Conservation (phyloP, 352 stramenopile species). For the Globisporangium yorkense region DNA sequence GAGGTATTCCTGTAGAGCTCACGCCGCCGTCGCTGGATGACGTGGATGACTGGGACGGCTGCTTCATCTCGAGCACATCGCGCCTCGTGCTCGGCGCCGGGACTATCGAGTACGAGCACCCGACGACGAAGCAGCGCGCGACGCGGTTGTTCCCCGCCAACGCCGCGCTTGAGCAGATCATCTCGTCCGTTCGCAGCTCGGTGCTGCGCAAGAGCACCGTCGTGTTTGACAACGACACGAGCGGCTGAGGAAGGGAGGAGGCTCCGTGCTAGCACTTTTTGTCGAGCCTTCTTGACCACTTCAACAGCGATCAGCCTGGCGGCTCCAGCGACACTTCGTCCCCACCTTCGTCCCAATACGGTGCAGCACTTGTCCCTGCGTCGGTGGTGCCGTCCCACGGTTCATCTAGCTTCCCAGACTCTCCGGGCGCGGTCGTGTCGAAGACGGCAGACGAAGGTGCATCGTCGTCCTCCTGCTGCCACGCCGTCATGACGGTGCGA, state of each 20-base stretch:
- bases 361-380: too few species aligned
- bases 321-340: neutral
- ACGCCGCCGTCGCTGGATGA: slow-evolving; percentile 43
- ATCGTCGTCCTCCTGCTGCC: slow-evolving; percentile 10
- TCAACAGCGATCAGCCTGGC: neutral
- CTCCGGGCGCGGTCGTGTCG: neutral
- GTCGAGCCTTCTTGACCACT: too few species aligned
- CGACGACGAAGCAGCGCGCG: slow-evolving; percentile 18
- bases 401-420: neutral
- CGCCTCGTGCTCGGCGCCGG: slow-evolving; percentile 59
- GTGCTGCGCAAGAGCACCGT: slow-evolving; percentile 48
- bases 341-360: neutral
- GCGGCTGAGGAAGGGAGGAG: neutral
- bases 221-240: slow-evolving; percentile 34
- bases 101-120: slow-evolving; percentile 45
- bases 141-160: slow-evolving; percentile 29
- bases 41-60: slow-evolving; percentile 60
- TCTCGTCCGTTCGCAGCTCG: slow-evolving; percentile 30
- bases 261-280: too few species aligned
- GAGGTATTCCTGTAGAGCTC: slow-evolving; percentile 48
- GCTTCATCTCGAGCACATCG: slow-evolving; percentile 83
- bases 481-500: slow-evolving; percentile 21
- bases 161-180: slow-evolving; percentile 40
- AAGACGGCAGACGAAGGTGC: neutral
- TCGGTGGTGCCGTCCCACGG: neutral